Evolutionary conservation across 805 yeast genomes (phyloP).

Genomic region (Nakazawaea populi): DNA sequence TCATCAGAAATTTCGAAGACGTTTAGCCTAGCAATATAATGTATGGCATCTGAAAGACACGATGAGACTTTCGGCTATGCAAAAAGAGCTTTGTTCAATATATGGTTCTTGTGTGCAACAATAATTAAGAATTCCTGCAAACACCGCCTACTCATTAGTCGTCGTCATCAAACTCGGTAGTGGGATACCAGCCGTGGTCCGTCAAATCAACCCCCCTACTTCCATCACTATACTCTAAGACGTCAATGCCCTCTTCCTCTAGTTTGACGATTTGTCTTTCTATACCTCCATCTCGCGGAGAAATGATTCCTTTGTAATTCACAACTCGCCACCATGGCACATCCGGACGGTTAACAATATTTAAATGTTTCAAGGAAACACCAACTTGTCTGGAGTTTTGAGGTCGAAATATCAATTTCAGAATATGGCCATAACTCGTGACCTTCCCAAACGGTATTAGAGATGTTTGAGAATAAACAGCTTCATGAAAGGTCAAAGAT

Average conservation of each 20-base stretch:
- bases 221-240: conserved; percentile 19
- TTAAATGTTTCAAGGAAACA: conserved; percentile 51
- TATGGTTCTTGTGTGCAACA: too few relatives aligned
- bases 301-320: conserved; percentile 55
- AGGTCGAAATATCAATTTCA: conserved; percentile 56
- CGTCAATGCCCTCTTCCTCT: conserved; percentile 42
- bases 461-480: conserved; percentile 49
- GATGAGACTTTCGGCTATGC: too few relatives aligned
- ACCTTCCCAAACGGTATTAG: conserved; percentile 59
- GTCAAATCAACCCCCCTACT: conserved; percentile 34
- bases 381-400: conserved; percentile 73
- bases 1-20: too few relatives aligned
- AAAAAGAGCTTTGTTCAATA: too few relatives aligned
- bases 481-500: conserved; percentile 49
- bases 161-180: conserved; percentile 26
- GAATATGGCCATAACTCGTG: conserved; percentile 73
- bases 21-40: too few relatives aligned
- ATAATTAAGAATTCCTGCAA: too few relatives aligned
- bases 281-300: conserved; percentile 44
- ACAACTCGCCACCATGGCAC: conserved; percentile 85
- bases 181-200: conserved; percentile 69
- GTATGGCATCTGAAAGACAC: too few relatives aligned
- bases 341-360: conserved; percentile 23
- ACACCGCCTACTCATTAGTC: too few relatives aligned
- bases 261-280: conserved; percentile 39